Evolutionary conservation across 352 stramenopile species (phyloP), one percentile per base, ranked within the genome.

Genomic region (Phytophthora macrochlamydospora): DNA sequence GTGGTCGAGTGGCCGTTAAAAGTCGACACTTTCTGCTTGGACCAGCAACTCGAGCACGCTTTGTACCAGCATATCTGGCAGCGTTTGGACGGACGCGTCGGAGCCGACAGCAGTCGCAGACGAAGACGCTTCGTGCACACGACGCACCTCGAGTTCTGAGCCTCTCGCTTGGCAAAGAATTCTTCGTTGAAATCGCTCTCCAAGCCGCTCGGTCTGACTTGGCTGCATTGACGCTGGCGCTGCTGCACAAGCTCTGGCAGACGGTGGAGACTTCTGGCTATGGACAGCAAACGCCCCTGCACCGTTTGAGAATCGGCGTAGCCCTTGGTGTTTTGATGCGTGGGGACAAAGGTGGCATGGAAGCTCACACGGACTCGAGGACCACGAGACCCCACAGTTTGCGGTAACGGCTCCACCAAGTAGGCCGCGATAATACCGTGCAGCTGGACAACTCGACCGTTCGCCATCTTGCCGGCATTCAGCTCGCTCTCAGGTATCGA

Each of bases 41-140:
- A 71, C 60, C 63, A 78, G 46, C 78, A 87, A 35, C 59, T 72
- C 18, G 74, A 61, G 35, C 78, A 87, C 12, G 78, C 70, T 11
- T 67, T 64, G 56, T 84, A 83, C 51, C 68, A 62, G 65, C 78
- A 87, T 1, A 87, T 69, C 13, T 81, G 57, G n/a, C 78, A 87
- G 7, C 75, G 73, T 28, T 75, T 75, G 7, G 65, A 74, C 32
- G 62, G 62, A 13, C 67, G 62, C 14, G 68, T 76, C 28, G 69
- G 71, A 11, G 68, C 48, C 28, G 69, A 53, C 24, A 83, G 49
- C 11, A 87, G 12, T 18, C 64, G 69, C 37, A 87, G 58, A 2
- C 69, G 59, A 48, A 74, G 58, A 6, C 64, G 66, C 55, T 78
- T 82, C n/a, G 78, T 81, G 46, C 78, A 87, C 32, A 66, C 73